phyloP scores from a whole-genome alignment of 148 eudicot species.

The Camellia lanceoleosa region DNA sequence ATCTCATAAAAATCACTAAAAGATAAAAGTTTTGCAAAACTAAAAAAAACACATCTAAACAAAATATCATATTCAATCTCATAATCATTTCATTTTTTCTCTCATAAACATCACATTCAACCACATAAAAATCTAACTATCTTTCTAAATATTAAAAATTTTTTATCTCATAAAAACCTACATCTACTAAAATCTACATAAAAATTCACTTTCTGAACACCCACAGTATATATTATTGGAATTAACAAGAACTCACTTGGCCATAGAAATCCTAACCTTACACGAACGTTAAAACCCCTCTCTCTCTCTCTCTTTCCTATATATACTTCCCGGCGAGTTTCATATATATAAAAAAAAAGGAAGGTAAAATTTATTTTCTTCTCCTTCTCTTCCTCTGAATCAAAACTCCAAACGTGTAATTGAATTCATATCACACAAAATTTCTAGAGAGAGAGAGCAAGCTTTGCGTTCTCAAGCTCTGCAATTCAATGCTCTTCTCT shows the following conservation, averaged over 20 bases:
- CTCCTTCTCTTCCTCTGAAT: neutral
- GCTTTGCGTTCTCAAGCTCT: neutral
- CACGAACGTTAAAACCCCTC: constrained; percentile 1
- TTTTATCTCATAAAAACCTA: too few species aligned
- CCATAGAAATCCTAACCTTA: too few species aligned
- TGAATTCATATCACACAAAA: neutral
- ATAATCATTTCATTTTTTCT: too few species aligned
- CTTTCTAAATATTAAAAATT: too few species aligned
- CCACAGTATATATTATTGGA: neutral
- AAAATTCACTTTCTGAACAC: too few species aligned
- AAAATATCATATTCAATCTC: too few species aligned
- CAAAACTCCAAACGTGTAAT: neutral
- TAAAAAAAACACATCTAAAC: too few species aligned
- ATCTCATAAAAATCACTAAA: too few species aligned
- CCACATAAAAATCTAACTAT: too few species aligned
- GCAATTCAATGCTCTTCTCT: neutral
- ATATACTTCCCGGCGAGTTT: neutral
- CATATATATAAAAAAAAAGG: neutral
- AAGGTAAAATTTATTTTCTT: neutral
- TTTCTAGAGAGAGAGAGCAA: neutral
- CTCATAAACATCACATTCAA: too few species aligned
- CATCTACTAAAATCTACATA: too few species aligned
- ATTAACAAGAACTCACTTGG: neutral
- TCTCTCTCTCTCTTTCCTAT: neutral
- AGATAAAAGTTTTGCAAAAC: too few species aligned